Evolutionary conservation across 345 rosid species (phyloP).

Genomic region (Diplotaxis tenuifolia): DNA sequence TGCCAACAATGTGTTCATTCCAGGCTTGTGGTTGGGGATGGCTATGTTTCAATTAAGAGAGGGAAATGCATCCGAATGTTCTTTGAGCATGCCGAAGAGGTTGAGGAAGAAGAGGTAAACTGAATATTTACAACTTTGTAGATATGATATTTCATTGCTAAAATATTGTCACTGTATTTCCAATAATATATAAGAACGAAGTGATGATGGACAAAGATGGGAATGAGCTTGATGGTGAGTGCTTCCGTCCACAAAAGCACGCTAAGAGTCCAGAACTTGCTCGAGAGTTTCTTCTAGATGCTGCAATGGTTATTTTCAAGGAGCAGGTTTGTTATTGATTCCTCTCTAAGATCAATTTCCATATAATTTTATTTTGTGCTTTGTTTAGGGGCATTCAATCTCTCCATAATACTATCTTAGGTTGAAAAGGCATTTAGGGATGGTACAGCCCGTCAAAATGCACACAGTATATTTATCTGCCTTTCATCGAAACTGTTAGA

Average conservation of each 20-base stretch:
- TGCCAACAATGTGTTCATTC: slow-evolving; percentile 88
- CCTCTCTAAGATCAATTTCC: slow-evolving; percentile 1
- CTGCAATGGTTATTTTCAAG: slow-evolving; percentile 89
- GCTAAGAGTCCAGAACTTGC: slow-evolving; percentile 99
- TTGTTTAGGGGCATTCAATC: slow-evolving; percentile 11
- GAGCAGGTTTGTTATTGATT: slow-evolving; percentile 68
- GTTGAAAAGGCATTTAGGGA: slow-evolving; percentile 98
- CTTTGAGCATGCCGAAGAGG: slow-evolving; percentile 97
- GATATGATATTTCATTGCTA: slow-evolving; percentile 1
- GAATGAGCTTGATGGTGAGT: slow-evolving; percentile 94
- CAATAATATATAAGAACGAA: slow-evolving; percentile 70
- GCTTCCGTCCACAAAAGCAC: slow-evolving; percentile 97
- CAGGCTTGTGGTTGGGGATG: slow-evolving; percentile 92
- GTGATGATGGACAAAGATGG: slow-evolving; percentile 72
- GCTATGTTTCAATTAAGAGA: slow-evolving; percentile 72
- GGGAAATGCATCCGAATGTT: slow-evolving; percentile 80
- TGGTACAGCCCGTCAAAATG: slow-evolving; percentile 96
- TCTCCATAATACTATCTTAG: slow-evolving; percentile 42
- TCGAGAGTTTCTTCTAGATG: slow-evolving; percentile 98
- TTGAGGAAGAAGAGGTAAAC: slow-evolving; percentile 97
- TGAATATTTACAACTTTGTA: not conserved
- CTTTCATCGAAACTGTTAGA: slow-evolving; percentile 80
- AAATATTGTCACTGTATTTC: not conserved
- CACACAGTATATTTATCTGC: slow-evolving; percentile 92
- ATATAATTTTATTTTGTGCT: slow-evolving; percentile 3